Conservation (phyloP, 345 rosid genomes). For the Kandelia obovata region DNA sequence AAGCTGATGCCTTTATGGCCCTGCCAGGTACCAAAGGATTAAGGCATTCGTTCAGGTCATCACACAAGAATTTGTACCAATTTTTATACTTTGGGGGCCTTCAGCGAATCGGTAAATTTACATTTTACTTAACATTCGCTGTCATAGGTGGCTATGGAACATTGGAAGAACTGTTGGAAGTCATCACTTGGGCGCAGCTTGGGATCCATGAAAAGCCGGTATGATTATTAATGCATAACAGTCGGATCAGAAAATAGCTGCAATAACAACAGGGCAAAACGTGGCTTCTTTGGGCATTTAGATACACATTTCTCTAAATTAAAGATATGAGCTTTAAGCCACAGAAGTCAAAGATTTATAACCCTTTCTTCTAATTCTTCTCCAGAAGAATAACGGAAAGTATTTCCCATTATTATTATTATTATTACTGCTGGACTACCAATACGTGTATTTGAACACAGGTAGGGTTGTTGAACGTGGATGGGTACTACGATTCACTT, state of each 20-base stretch:
- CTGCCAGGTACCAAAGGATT: constrained; percentile 43
- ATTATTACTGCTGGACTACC: background rate
- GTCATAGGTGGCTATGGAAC: constrained; percentile 73
- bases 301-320: too few relatives aligned
- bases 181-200: constrained; percentile 78
- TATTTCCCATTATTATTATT: too few relatives aligned
- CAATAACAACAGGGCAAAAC: too few relatives aligned
- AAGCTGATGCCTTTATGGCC: constrained; percentile 75
- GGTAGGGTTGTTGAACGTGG: constrained; percentile 76
- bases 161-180: constrained; percentile 67
- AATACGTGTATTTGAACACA: constrained; percentile 13
- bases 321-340: too few relatives aligned
- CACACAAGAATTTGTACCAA: too few relatives aligned
- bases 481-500: constrained; percentile 67
- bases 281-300: too few relatives aligned
- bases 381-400: too few relatives aligned
- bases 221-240: background rate
- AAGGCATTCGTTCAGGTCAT: background rate
- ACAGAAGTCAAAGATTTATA: too few relatives aligned
- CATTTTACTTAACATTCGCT: background rate
- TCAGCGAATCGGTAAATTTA: too few relatives aligned
- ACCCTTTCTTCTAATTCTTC: too few relatives aligned
- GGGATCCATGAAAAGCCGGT: constrained; percentile 80
- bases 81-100: too few relatives aligned
- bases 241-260: background rate